These are phyloP conservation scores for Barnettozyma vustinii DNA, from an alignment of 805 yeast genomes.

Conservation along the genomic window DNA sequence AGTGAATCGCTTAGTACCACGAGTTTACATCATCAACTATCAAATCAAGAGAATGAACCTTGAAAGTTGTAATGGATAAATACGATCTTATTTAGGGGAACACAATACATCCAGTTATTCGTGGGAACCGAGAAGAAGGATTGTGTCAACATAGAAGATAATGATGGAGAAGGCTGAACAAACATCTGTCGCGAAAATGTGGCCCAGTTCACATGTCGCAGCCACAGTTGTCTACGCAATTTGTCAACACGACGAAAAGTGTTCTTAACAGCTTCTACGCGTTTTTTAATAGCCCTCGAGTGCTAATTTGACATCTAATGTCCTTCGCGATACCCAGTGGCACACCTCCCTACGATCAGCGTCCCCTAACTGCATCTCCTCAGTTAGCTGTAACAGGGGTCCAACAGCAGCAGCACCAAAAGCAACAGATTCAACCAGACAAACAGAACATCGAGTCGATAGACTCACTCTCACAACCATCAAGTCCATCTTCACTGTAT, in stretches of 20 bases:
- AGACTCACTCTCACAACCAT: constrained; percentile 1
- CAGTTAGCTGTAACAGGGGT: background rate
- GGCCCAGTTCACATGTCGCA: no score
- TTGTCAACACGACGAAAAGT: background rate
- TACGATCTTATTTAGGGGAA: no score
- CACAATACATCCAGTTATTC: no score
- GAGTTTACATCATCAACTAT: no score
- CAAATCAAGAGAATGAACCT: no score
- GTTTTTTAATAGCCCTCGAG: background rate
- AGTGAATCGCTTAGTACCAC: no score
- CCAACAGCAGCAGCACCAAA: background rate
- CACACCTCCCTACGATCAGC: background rate
- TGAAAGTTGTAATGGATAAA: no score
- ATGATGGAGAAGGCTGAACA: no score
- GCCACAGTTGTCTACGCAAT: background rate
- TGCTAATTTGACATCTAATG: background rate
- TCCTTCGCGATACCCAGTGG: background rate
- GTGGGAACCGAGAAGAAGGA: background rate
- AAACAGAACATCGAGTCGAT: background rate
- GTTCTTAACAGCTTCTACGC: background rate
- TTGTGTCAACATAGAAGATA: background rate
- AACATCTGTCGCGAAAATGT: background rate
- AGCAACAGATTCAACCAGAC: background rate
- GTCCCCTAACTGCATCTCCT: background rate
- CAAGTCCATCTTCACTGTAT: constrained; percentile 3